Conservation (phyloP, 768 basidiomycete species). For the Hygrophorus pudorinus region DNA sequence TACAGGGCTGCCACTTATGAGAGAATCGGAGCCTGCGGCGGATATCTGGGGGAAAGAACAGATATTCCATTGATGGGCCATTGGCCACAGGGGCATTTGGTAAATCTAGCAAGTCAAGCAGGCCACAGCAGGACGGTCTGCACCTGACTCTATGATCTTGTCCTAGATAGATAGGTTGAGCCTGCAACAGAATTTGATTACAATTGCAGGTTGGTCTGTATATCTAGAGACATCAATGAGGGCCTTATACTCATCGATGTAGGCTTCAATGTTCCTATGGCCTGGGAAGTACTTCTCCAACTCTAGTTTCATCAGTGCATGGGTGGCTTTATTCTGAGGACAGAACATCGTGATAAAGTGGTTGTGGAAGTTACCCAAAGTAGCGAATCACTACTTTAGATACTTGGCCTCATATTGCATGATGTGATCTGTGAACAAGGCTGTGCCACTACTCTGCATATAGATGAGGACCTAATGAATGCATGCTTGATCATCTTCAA, state of each 20-base stretch:
- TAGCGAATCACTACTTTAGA: neutral
- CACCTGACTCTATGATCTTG: constrained; percentile 1
- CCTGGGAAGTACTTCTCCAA: neutral
- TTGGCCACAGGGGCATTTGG: too few species aligned
- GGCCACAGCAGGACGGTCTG: too few species aligned
- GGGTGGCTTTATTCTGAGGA: neutral
- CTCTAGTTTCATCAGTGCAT: neutral
- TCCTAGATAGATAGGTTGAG: constrained; percentile 6
- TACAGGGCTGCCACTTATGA: too few species aligned
- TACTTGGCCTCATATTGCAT: too few species aligned
- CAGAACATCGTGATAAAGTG: neutral
- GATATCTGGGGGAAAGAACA: too few species aligned
- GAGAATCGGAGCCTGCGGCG: too few species aligned
- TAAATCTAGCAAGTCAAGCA: too few species aligned
- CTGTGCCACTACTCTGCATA: neutral
- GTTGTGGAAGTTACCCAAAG: neutral
- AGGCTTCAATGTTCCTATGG: neutral
- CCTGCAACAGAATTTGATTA: constrained; percentile 7
- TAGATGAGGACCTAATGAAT: neutral
- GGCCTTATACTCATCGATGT: constrained; percentile 12
- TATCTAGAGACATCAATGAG: constrained; percentile 9
- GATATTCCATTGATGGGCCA: too few species aligned
- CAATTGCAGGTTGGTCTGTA: constrained; percentile 6
- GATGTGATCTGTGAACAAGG: neutral
- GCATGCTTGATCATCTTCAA: neutral